Percentiles rank a stretch among this genome's conserved stretches.
Conservation (phyloP, 208 protist genomes). For the Crithidia fasciculata region DNA sequence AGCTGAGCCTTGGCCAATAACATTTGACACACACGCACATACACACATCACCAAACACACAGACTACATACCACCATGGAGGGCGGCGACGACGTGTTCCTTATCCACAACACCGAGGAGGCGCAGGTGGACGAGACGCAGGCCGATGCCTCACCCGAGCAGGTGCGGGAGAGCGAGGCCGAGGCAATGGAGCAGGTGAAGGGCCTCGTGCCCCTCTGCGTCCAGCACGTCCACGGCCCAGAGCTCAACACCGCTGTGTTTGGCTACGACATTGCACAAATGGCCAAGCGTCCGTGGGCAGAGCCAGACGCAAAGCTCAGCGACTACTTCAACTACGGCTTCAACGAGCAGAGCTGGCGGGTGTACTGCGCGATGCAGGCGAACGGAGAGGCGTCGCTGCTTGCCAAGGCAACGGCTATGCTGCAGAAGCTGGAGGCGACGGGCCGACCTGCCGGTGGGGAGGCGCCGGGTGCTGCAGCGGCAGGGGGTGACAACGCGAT, state of each 20-base stretch:
- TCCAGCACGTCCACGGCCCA: constrained; percentile 58
- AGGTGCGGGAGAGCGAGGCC: constrained; percentile 29
- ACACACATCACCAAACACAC: background rate
- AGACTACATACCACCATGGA: constrained; percentile 6
- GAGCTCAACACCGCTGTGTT: constrained; percentile 71
- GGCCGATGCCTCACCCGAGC: background rate
- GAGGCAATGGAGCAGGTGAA: constrained; percentile 45
- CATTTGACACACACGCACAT: background rate
- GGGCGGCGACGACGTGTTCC: constrained; percentile 31
- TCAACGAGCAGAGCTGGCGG: constrained; percentile 88
- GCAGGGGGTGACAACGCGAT: constrained; percentile 8
- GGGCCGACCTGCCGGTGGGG: constrained; percentile 20
- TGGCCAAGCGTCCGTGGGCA: constrained; percentile 80
- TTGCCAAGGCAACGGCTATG: constrained; percentile 61
- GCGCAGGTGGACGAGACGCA: background rate
- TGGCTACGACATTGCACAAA: constrained; percentile 86
- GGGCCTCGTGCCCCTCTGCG: constrained; percentile 76
- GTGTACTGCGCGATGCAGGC: constrained; percentile 85
- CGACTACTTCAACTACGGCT: constrained; percentile 94
- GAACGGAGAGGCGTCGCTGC: constrained; percentile 63
- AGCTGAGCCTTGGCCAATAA: background rate
- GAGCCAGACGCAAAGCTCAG: constrained; percentile 75
- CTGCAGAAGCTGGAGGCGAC: constrained; percentile 55
- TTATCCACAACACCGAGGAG: constrained; percentile 36
- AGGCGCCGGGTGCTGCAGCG: background rate